phyloP scores from a whole-genome alignment of 2,329 filamentous ascomycete species.

The Exophiala bonariae region DNA sequence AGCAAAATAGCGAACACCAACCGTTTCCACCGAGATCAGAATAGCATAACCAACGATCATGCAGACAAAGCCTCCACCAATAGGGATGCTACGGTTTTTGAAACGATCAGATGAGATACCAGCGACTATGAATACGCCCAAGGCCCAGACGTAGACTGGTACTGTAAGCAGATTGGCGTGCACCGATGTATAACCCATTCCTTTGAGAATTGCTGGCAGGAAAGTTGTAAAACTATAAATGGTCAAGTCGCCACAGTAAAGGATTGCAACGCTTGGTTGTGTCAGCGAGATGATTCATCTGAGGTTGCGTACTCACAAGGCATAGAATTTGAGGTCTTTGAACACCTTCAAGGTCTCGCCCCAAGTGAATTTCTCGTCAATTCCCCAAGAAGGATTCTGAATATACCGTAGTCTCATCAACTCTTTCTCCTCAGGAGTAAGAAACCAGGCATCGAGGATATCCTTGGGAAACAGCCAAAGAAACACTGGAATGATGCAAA shows the following conservation, averaged over 20 bases:
- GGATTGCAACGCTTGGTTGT: too few relatives aligned
- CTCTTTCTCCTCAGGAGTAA: slow-evolving; percentile 39
- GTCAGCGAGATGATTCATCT: slow-evolving; percentile 40
- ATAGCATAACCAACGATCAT: slow-evolving; percentile 35
- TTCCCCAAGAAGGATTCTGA: slow-evolving; percentile 26
- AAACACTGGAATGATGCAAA: slow-evolving; percentile 40
- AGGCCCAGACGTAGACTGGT: slow-evolving; percentile 42
- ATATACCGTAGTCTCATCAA: slow-evolving; percentile 39
- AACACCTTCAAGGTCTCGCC: slow-evolving; percentile 41
- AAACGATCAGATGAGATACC: slow-evolving; percentile 59
- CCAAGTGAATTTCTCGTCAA: slow-evolving; percentile 33
- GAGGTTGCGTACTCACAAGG: slow-evolving; percentile 37
- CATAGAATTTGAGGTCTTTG: slow-evolving; percentile 33
- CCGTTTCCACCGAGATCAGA: slow-evolving; percentile 31
- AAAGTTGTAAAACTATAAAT: slow-evolving; percentile 42
- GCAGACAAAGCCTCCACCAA: slow-evolving; percentile 28
- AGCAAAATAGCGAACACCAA: slow-evolving; percentile 31
- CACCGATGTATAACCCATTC: slow-evolving; percentile 38
- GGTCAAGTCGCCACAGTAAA: too few relatives aligned
- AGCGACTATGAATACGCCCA: slow-evolving; percentile 37
- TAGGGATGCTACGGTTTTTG: slow-evolving; percentile 46
- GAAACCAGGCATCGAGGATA: slow-evolving; percentile 42
- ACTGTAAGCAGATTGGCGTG: slow-evolving; percentile 41
- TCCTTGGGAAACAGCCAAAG: slow-evolving; percentile 47
- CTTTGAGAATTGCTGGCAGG: slow-evolving; percentile 40